Conservation (phyloP, 1,139 yeast species). For the Trichomonascaceae sp. region DNA sequence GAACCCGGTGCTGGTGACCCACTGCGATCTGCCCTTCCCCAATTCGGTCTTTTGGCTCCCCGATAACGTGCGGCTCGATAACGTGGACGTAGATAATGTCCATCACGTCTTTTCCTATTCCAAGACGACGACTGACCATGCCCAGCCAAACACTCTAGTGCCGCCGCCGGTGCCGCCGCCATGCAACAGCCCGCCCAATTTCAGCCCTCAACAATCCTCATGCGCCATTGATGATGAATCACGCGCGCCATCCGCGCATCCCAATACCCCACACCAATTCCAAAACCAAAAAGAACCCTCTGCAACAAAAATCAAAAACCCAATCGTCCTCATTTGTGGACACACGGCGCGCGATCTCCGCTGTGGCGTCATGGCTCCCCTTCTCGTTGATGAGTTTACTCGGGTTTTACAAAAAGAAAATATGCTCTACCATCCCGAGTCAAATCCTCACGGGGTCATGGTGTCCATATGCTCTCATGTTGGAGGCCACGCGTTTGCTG, state of each 20-base stretch:
- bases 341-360: constrained; percentile 50
- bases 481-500: constrained; percentile 73
- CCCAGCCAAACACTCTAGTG: too few relatives aligned
- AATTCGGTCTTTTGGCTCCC: constrained; percentile 36
- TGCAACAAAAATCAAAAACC: constrained; percentile 1
- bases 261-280: too few relatives aligned
- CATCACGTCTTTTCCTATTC: constrained; percentile 29
- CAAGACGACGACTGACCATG: not conserved
- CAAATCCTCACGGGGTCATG: constrained; percentile 24
- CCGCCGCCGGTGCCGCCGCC: too few relatives aligned
- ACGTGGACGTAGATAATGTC: constrained; percentile 23
- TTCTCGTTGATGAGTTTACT: constrained; percentile 38
- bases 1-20: constrained; percentile 42
- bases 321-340: constrained; percentile 44
- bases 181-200: not conserved
- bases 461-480: constrained; percentile 53
- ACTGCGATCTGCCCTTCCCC: constrained; percentile 21
- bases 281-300: constrained; percentile 1
- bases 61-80: constrained; percentile 33
- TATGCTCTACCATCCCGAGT: constrained; percentile 15
- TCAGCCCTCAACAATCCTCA: not conserved
- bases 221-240: not conserved
- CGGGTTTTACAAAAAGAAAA: constrained; percentile 28
- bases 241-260: not conserved
- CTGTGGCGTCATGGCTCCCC: constrained; percentile 55